These are phyloP conservation scores for Talaromyces nanjingensis DNA, from an alignment of 495 filamentous ascomycete genomes.

Conservation along the genomic window DNA sequence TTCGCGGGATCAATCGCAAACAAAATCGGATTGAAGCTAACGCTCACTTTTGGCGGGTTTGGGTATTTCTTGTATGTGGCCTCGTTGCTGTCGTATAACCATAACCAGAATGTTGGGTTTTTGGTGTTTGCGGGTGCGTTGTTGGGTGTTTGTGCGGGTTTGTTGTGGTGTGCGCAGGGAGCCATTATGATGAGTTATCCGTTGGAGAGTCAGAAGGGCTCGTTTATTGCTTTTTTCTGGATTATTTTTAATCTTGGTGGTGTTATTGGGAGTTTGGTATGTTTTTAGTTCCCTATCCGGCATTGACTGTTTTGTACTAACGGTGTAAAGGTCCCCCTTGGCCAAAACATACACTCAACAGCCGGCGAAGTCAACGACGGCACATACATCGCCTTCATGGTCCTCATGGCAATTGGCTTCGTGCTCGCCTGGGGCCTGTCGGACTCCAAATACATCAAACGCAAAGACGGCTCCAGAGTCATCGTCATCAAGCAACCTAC, in stretches of 20 bases:
- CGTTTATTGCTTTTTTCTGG: constrained; percentile 90
- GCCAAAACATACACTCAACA: constrained; percentile 64
- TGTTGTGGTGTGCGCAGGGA: constrained; percentile 89
- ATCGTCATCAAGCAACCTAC: constrained; percentile 84
- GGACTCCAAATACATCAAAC: constrained; percentile 69
- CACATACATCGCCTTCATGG: constrained; percentile 86
- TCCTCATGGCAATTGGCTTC: constrained; percentile 76
- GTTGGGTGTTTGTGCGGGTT: constrained; percentile 69
- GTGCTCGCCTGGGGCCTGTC: constrained; percentile 64
- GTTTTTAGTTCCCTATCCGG: neutral
- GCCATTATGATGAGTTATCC: constrained; percentile 97
- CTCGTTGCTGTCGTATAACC: constrained; percentile 74
- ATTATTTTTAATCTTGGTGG: constrained; percentile 91
- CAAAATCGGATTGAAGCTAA: constrained; percentile 64
- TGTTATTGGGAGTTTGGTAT: constrained; percentile 78
- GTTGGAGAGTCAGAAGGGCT: constrained; percentile 70
- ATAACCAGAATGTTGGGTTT: constrained; percentile 57
- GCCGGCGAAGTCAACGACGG: constrained; percentile 64
- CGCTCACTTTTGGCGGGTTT: constrained; percentile 72
- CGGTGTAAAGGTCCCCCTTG: constrained; percentile 58
- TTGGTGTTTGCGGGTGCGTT: constrained; percentile 51
- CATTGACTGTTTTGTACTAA: constrained; percentile 8
- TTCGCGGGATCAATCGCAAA: constrained; percentile 77
- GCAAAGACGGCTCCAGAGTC: constrained; percentile 74
- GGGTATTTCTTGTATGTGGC: constrained; percentile 83